phyloP scores from a whole-genome alignment of 2,329 filamentous ascomycete species.

The Chaetomiaceae sp. region DNA sequence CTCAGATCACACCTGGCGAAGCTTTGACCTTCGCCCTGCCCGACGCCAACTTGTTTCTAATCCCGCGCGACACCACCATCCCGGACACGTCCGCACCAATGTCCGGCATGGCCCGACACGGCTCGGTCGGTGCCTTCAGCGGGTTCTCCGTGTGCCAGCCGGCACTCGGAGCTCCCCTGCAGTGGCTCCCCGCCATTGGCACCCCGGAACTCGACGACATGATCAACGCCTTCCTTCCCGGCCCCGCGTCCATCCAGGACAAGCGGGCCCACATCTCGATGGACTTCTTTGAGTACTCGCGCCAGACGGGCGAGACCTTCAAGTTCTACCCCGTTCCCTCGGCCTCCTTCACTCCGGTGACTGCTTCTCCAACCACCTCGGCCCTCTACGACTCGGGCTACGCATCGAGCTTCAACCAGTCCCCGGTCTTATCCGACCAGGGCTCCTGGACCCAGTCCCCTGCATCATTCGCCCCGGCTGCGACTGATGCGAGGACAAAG shows the following conservation, averaged over 20 bases:
- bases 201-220: slow-evolving; percentile 57
- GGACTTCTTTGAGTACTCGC: slow-evolving; percentile 54
- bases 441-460: slow-evolving; percentile 41
- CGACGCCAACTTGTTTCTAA: background rate
- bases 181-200: slow-evolving; percentile 65
- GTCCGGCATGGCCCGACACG: slow-evolving; percentile 36
- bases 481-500: slow-evolving; percentile 28
- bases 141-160: slow-evolving; percentile 60
- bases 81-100: slow-evolving; percentile 21
- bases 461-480: slow-evolving; percentile 27
- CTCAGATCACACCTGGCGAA: background rate
- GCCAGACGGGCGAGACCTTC: slow-evolving; percentile 52
- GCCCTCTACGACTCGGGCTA: slow-evolving; percentile 43
- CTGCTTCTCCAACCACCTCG: slow-evolving; percentile 43
- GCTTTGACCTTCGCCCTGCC: slow-evolving; percentile 4
- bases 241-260: slow-evolving; percentile 49
- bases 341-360: slow-evolving; percentile 34
- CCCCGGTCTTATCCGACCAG: slow-evolving; percentile 46
- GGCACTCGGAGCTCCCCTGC: slow-evolving; percentile 50
- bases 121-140: slow-evolving; percentile 35
- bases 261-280: slow-evolving; percentile 56
- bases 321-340: slow-evolving; percentile 56
- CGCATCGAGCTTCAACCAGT: slow-evolving; percentile 45
- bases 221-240: slow-evolving; percentile 54
- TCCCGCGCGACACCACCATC: background rate